These are phyloP conservation scores for Oryza coarctata DNA, from an alignment of 176 grass and related monocot species.

Conservation along the genomic window DNA sequence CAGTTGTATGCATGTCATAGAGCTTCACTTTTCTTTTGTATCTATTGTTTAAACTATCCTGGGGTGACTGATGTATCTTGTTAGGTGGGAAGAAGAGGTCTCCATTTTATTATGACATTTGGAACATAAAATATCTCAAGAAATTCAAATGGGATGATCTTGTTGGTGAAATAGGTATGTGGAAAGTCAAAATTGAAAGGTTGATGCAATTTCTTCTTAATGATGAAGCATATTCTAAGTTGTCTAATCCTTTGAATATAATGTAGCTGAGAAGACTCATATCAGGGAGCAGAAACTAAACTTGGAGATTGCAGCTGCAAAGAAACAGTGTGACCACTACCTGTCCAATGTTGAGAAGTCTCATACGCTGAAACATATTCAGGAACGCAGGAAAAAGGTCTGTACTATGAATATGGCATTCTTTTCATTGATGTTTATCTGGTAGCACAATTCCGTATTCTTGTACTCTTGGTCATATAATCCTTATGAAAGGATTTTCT, in stretches of 20 bases:
- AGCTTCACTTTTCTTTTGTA: neutral
- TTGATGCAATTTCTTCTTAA: neutral
- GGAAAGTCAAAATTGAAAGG: neutral
- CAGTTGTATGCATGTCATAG: neutral
- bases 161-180: constrained; percentile 76
- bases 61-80: constrained; percentile 2
- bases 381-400: constrained; percentile 83
- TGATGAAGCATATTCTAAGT: neutral
- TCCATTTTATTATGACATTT: constrained; percentile 94
- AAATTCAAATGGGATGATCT: constrained; percentile 99
- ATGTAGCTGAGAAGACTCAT: constrained; percentile 71
- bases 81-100: constrained; percentile 89
- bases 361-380: constrained; percentile 53
- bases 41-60: neutral
- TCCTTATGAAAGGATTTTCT: neutral
- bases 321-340: constrained; percentile 91
- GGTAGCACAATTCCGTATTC: neutral
- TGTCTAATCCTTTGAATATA: constrained; percentile 25
- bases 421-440: neutral
- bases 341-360: constrained; percentile 78
- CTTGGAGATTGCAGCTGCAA: constrained; percentile 88
- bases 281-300: constrained; percentile 82
- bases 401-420: neutral
- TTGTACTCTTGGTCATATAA: neutral
- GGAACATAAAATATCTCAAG: constrained; percentile 94